Evolutionary conservation across 108 stramenopile genomes (phyloP).

Genomic region (Fistulifera pelliculosa): DNA sequence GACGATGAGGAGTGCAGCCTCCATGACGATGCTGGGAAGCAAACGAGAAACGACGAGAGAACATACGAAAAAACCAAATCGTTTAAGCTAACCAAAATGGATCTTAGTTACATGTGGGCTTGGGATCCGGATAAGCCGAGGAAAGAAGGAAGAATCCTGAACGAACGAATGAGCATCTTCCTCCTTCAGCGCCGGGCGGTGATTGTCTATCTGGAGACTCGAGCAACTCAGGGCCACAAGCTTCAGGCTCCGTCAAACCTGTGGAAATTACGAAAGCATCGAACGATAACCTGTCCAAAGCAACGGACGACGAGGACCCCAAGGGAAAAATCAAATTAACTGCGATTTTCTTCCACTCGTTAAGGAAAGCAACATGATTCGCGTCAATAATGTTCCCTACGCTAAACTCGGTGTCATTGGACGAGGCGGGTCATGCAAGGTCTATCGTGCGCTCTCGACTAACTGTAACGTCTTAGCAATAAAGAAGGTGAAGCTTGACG

Average conservation of each 20-base stretch:
- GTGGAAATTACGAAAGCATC: too few species aligned
- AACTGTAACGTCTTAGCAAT: constrained; percentile 86
- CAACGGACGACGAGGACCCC: neutral
- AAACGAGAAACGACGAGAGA: neutral
- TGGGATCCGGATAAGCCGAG: constrained; percentile 55
- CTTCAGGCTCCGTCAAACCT: too few species aligned
- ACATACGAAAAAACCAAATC: neutral
- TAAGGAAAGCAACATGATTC: constrained; percentile 69
- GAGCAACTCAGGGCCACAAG: too few species aligned
- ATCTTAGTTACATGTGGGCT: constrained; percentile 81
- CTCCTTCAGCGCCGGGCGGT: constrained; percentile 5
- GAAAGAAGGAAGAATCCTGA: constrained; percentile 5
- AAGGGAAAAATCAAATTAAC: constrained; percentile 13
- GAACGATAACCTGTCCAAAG: too few species aligned
- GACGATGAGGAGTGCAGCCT: neutral
- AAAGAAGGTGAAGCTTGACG: constrained; percentile 90
- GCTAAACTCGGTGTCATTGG: constrained; percentile 92
- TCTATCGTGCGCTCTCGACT: constrained; percentile 78
- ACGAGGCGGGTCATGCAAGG: constrained; percentile 94
- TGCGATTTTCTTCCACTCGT: constrained; percentile 68
- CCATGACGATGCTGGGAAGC: neutral
- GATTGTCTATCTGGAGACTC: neutral
- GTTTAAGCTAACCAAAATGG: constrained; percentile 38
- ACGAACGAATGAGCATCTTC: constrained; percentile 5
- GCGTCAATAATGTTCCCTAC: constrained; percentile 74